Evolutionary conservation across 768 basidiomycete genomes (phyloP), one percentile per base, ranked within the genome.

Genomic region (Coprinellus micaceus): DNA sequence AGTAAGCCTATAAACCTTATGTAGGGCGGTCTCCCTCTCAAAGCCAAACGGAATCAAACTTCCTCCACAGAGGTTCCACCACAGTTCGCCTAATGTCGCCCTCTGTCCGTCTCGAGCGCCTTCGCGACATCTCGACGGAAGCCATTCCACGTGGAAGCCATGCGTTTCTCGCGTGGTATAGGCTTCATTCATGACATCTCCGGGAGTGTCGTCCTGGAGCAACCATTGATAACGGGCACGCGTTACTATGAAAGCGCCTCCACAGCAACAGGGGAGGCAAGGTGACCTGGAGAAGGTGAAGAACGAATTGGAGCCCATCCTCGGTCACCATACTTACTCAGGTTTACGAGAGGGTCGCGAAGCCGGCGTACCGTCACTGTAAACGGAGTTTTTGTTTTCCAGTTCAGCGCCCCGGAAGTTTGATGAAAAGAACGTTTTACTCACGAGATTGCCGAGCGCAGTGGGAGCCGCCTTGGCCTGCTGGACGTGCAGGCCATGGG

Each of bases 141-240:
- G 45, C 33, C 33, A 48, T 37, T 49, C 54, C 54, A 55, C 54
- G 54, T 55, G 54, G 54, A 55, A 44, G 39, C 54, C 44, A 49
- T 55, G 54, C 54, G 30, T 36, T 48, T 37, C 44, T 55, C 54
- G 54, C 54, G 54, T 55, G 54, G 54, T 28, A 49, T 24, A 29
- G 30, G 30, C 45, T 48, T 43, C 45, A 22, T 39, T 29, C 44
- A 22, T 47, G 54, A 30, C 33, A 46, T 26, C 40, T 21, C 37
- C 19, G 40, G 43, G 26, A 28, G 52, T 22, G 43, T 21, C 44
- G 21, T 22, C 44, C 24, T 22, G 44, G 44, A 22, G 44, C 22
- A 29, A 48, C 47, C 17, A 30, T 26, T 30, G 25, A 43, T 43
- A 43, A 43, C 15, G 3, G 45, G 24, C 45, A 13, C 24, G 24